These are phyloP conservation scores for Dictyostelium discoideum DNA, from an alignment of 78 protist species.

Conservation along the genomic window DNA sequence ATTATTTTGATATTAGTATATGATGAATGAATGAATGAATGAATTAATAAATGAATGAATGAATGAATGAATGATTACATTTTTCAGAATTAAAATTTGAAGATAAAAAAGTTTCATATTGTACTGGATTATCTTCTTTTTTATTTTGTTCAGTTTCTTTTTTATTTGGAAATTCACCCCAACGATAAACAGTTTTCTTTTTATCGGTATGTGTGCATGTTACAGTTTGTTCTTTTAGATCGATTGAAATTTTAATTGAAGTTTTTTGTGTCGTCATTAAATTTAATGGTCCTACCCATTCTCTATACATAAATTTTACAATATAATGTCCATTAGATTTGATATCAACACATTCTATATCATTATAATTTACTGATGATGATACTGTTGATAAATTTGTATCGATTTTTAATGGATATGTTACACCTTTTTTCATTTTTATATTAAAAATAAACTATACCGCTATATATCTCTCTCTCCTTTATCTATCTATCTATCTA, in stretches of 20 bases:
- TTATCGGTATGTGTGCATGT: conserved; percentile 72
- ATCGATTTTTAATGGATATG: conserved; percentile 48
- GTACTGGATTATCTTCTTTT: conserved; percentile 47
- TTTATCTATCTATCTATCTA: neutral
- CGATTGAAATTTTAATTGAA: conserved; percentile 54
- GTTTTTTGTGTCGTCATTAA: conserved; percentile 24
- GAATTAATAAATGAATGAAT: too few relatives aligned
- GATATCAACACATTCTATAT: conserved; percentile 75
- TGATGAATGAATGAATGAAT: too few relatives aligned
- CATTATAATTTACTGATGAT: conserved; percentile 27
- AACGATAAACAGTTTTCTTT: conserved; percentile 66
- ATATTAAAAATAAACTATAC: too few relatives aligned
- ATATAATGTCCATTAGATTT: conserved; percentile 57
- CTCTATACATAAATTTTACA: conserved; percentile 67
- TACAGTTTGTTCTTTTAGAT: conserved; percentile 35
- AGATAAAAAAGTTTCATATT: conserved; percentile 38
- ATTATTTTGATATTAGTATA: too few relatives aligned
- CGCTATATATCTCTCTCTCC: neutral
- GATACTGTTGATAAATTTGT: conserved; percentile 48
- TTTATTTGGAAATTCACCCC: conserved; percentile 11
- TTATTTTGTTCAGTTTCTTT: conserved; percentile 7
- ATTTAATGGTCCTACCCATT: conserved; percentile 65
- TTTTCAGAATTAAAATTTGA: conserved; percentile 22
- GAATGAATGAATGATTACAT: neutral
- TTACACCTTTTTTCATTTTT: conserved; percentile 56